Percentiles rank a stretch among this genome's conserved stretches.
These are phyloP conservation scores for Kodamaea restingae DNA, from an alignment of 805 yeast species.

Conservation along the genomic window DNA sequence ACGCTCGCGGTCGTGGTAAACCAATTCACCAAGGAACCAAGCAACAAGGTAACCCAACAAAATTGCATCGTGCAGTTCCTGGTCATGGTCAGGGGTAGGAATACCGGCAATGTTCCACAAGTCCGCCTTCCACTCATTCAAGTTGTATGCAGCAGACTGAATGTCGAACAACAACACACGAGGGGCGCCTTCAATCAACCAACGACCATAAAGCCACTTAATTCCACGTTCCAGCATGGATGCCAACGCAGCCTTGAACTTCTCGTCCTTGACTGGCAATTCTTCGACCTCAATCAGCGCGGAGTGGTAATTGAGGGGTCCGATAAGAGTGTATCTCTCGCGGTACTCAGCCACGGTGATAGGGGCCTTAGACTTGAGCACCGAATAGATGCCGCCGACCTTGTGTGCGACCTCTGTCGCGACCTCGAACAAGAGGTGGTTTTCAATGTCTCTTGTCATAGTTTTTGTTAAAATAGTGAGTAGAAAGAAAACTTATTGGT, in stretches of 20 bases:
- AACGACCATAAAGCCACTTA: slow-evolving; percentile 80
- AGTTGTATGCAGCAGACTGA: slow-evolving; percentile 59
- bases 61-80: slow-evolving; percentile 89
- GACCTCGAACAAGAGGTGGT: slow-evolving; percentile 85
- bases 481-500: background rate
- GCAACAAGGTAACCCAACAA: slow-evolving; percentile 90
- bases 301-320: slow-evolving; percentile 73
- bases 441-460: slow-evolving; percentile 81
- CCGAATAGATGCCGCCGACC: slow-evolving; percentile 97
- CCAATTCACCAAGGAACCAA: slow-evolving; percentile 94
- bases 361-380: slow-evolving; percentile 93
- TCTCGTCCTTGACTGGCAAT: slow-evolving; percentile 52
- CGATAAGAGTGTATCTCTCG: slow-evolving; percentile 79
- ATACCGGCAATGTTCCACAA: slow-evolving; percentile 88
- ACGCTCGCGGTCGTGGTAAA: slow-evolving; percentile 74
- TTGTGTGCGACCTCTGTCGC: slow-evolving; percentile 98
- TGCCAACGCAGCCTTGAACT: slow-evolving; percentile 59
- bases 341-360: slow-evolving; percentile 92
- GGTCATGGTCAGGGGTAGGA: slow-evolving; percentile 87
- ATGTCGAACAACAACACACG: slow-evolving; percentile 85
- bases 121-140: slow-evolving; percentile 93
- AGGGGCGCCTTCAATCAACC: slow-evolving; percentile 98
- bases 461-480: background rate
- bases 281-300: slow-evolving; percentile 83
- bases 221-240: slow-evolving; percentile 83